Evolutionary conservation across 768 basidiomycete genomes (phyloP).

Genomic region (Termitomyces sp.): DNA sequence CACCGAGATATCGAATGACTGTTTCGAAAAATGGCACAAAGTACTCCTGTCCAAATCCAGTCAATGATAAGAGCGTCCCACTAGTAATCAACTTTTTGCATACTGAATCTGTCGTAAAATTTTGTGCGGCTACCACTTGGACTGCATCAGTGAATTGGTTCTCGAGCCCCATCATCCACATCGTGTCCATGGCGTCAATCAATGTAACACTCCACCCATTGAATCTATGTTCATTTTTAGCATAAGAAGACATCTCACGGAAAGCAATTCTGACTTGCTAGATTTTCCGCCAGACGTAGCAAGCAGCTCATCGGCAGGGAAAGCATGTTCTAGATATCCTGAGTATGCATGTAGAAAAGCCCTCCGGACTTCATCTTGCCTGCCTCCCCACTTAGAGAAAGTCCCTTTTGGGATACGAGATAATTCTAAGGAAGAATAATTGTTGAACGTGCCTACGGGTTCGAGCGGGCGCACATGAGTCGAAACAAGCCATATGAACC

Average conservation of each 20-base stretch:
- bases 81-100: constrained; percentile 11
- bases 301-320: constrained; percentile 47
- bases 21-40: constrained; percentile 66
- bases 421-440: neutral
- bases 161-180: constrained; percentile 75
- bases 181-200: constrained; percentile 74
- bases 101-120: constrained; percentile 30
- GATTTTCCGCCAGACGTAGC: constrained; percentile 36
- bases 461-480: neutral
- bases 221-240: constrained; percentile 15
- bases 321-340: constrained; percentile 46
- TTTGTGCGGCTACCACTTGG: constrained; percentile 37
- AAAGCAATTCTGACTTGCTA: constrained; percentile 38
- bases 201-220: constrained; percentile 56
- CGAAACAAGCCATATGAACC: neutral
- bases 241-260: neutral
- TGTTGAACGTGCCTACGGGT: neutral
- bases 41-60: constrained; percentile 14
- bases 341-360: constrained; percentile 52
- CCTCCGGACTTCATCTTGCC: constrained; percentile 42
- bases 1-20: constrained; percentile 72
- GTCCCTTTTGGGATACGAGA: neutral
- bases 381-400: constrained; percentile 25
- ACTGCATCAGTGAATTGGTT: constrained; percentile 61
- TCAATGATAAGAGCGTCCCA: neutral